Percentiles rank a stretch among this genome's conserved stretches.
Conservation (phyloP, 2,329 filamentous ascomycete genomes). For the Fusarium odoratissimum region DNA sequence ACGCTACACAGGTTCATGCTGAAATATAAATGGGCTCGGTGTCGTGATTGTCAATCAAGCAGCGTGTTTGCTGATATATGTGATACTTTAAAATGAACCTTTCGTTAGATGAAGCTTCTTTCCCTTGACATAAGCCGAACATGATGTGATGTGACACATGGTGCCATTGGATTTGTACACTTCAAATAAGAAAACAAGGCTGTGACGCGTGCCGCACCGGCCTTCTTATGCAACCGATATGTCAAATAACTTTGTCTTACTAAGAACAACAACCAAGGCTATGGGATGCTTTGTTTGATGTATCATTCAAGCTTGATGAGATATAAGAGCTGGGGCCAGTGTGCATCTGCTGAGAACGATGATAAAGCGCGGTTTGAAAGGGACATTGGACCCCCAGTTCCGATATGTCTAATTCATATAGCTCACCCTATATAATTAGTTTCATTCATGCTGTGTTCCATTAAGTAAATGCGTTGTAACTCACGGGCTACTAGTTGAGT, state of each 20-base stretch:
- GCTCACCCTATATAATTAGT: no score
- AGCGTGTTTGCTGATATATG: background rate
- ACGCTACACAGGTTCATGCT: fast-evolving
- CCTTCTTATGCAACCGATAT: no score
- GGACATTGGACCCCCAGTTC: background rate
- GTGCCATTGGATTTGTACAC: background rate
- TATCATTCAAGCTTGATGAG: no score
- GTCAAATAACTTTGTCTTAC: no score
- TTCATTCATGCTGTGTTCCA: no score
- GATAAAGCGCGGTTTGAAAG: fast-evolving
- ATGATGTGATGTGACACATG: background rate
- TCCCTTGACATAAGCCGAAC: background rate
- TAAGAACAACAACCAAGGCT: no score
- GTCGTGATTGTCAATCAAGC: background rate
- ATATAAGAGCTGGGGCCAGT: no score
- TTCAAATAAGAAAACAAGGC: background rate
- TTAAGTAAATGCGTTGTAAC: no score
- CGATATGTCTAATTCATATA: no score
- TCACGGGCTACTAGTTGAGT: no score
- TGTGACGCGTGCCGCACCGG: fast-evolving
- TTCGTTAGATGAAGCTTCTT: no score
- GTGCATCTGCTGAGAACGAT: background rate
- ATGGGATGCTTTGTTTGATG: no score
- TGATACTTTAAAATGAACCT: background rate
- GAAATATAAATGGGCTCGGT: fast-evolving